Conservation (phyloP, 73 alveolate species). For the Paraurostyla sp. region DNA sequence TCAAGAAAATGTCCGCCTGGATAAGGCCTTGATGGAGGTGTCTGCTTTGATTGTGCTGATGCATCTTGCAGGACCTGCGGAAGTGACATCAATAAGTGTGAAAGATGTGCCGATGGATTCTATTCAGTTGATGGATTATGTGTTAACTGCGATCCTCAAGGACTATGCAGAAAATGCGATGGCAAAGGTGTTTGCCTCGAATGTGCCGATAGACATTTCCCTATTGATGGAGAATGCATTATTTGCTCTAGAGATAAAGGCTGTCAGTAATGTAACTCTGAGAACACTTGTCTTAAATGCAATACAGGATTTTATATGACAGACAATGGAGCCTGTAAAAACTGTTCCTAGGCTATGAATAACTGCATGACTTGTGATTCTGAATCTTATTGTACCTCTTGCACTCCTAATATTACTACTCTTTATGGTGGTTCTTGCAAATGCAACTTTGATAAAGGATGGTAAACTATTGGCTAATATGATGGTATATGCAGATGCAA, state of each 20-base stretch:
- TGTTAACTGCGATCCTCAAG: neutral
- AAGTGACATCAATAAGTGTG: neutral
- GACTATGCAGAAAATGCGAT: neutral
- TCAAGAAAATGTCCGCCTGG: neutral
- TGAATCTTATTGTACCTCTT: neutral
- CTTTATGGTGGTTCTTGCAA: neutral
- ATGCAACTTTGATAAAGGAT: neutral
- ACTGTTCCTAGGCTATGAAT: neutral
- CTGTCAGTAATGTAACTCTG: neutral
- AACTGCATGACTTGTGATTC: neutral
- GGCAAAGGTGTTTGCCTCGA: neutral
- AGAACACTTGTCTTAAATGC: neutral
- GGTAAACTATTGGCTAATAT: neutral
- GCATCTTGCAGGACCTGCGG: neutral
- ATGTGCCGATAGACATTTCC: neutral
- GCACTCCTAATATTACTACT: neutral
- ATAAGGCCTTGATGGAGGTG: neutral
- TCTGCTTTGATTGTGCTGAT: neutral
- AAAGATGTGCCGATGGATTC: neutral
- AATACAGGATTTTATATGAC: neutral
- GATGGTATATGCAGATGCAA: neutral
- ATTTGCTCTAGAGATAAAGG: neutral
- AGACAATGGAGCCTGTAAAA: neutral
- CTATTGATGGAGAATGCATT: neutral
- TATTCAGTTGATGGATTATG: neutral